phyloP scores from a whole-genome alignment of 176 grass and related monocot genomes.

The Oryza nivara region DNA sequence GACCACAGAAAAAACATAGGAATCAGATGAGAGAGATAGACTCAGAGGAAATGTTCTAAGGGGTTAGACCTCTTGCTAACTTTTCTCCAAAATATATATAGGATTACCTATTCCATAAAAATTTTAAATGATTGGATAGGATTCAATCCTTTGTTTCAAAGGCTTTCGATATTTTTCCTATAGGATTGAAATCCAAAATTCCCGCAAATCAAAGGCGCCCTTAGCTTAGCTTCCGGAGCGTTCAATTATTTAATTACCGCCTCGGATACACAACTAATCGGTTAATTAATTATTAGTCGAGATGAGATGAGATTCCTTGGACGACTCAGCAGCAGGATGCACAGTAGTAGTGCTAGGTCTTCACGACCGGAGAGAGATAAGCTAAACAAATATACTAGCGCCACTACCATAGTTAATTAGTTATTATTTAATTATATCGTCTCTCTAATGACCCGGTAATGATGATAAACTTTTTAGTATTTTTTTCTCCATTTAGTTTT shows the following conservation, averaged over 20 bases:
- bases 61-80: too few relatives aligned
- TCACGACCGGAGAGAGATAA: constrained; percentile 40
- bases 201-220: too few relatives aligned
- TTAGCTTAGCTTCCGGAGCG: not conserved
- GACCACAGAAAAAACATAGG: too few relatives aligned
- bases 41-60: too few relatives aligned
- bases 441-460: constrained; percentile 29
- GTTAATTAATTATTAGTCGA: not conserved
- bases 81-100: too few relatives aligned
- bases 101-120: too few relatives aligned
- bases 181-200: too few relatives aligned
- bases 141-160: too few relatives aligned
- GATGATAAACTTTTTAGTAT: not conserved
- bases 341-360: constrained; percentile 17
- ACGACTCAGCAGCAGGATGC: constrained; percentile 26
- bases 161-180: too few relatives aligned
- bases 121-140: too few relatives aligned
- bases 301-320: constrained; percentile 49
- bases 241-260: not conserved
- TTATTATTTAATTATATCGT: not conserved
- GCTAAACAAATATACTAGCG: constrained; percentile 22
- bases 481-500: not conserved
- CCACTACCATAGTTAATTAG: not conserved
- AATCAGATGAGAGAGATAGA: too few relatives aligned
- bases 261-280: not conserved